phyloP scores from a whole-genome alignment of 2,329 filamentous ascomycete species.

The Claviceps fusiformis region DNA sequence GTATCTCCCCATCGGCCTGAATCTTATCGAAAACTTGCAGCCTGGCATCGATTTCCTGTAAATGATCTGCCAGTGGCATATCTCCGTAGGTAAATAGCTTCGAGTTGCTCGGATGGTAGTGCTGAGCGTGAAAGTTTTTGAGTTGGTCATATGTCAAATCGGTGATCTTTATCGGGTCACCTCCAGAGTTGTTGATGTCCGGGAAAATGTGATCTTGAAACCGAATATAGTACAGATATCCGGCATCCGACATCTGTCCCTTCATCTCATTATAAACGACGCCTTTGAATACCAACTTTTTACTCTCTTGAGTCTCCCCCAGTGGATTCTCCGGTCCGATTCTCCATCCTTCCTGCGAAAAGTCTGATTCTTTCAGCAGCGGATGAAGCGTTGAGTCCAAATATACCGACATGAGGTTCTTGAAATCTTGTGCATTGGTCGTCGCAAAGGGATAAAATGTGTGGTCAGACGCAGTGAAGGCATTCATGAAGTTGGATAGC shows the following conservation, averaged over 20 bases:
- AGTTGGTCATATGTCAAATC: constrained; percentile 87
- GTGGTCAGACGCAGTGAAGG: constrained; percentile 90
- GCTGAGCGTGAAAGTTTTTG: constrained; percentile 73
- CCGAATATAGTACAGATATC: constrained; percentile 88
- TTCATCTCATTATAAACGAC: constrained; percentile 99
- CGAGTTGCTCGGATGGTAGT: constrained; percentile 96
- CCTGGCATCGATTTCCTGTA: constrained; percentile 64
- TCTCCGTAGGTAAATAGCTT: constrained; percentile 94
- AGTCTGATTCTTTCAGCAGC: constrained; percentile 79
- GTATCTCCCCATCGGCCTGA: constrained; percentile 56
- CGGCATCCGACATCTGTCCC: constrained; percentile 94
- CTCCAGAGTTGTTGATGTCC: constrained; percentile 89
- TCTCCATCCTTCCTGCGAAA: constrained; percentile 93
- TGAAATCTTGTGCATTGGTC: constrained; percentile 88
- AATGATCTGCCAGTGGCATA: constrained; percentile 70
- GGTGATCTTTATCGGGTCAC: constrained; percentile 91
- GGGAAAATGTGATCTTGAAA: constrained; percentile 94
- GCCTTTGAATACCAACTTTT: constrained; percentile 81
- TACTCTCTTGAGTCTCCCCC: constrained; percentile 41
- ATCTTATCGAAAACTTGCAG: constrained; percentile 62
- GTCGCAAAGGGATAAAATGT: constrained; percentile 97
- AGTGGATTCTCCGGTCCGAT: constrained; percentile 82
- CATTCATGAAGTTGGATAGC: constrained; percentile 99
- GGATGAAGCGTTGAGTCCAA: constrained; percentile 88
- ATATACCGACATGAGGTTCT: constrained; percentile 92